Percentiles rank a stretch among this genome's conserved stretches.
Conservation (phyloP, 805 yeast genomes). For the Suhomyces prunicola region DNA sequence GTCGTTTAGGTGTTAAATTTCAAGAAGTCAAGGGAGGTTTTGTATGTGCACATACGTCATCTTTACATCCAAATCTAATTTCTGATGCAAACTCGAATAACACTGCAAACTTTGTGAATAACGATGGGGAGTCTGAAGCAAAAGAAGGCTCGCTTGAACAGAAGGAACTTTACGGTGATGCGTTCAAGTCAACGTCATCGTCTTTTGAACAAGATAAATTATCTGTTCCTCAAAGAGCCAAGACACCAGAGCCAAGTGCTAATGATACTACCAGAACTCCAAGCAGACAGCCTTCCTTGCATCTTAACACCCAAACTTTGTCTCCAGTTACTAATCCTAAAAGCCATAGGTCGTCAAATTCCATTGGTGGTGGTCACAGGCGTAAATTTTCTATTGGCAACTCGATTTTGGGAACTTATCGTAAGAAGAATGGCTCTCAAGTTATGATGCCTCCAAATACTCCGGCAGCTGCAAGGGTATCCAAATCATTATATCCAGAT, state of each 20-base stretch:
- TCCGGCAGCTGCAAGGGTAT: constrained; percentile 48
- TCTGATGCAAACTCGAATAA: constrained; percentile 13
- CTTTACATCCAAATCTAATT: constrained; percentile 23
- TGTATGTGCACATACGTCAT: constrained; percentile 69
- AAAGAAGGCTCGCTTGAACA: constrained; percentile 21
- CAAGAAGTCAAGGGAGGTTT: constrained; percentile 94
- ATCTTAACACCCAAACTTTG: constrained; percentile 26
- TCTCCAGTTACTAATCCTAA: constrained; percentile 29
- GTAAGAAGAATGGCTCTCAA: constrained; percentile 47
- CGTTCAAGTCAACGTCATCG: constrained; percentile 35
- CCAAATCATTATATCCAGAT: constrained; percentile 25
- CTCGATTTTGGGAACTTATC: constrained; percentile 45
- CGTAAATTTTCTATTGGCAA: constrained; percentile 65
- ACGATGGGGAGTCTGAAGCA: constrained; percentile 13
- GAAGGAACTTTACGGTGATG: constrained; percentile 36
- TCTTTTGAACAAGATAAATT: constrained; percentile 15
- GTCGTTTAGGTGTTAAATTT: constrained; percentile 71
- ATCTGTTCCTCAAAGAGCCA: constrained; percentile 11
- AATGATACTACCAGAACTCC: constrained; percentile 18
- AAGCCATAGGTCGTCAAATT: constrained; percentile 37
- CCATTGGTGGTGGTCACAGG: constrained; percentile 45
- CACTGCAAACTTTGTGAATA: constrained; percentile 15
- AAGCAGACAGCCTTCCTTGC: constrained; percentile 39
- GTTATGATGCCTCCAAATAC: constrained; percentile 49
- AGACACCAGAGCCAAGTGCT: constrained; percentile 25